Percentiles rank a stretch among this genome's conserved stretches.
Conservation (phyloP, 495 filamentous ascomycete genomes). For the Aspergillus cristatus region DNA sequence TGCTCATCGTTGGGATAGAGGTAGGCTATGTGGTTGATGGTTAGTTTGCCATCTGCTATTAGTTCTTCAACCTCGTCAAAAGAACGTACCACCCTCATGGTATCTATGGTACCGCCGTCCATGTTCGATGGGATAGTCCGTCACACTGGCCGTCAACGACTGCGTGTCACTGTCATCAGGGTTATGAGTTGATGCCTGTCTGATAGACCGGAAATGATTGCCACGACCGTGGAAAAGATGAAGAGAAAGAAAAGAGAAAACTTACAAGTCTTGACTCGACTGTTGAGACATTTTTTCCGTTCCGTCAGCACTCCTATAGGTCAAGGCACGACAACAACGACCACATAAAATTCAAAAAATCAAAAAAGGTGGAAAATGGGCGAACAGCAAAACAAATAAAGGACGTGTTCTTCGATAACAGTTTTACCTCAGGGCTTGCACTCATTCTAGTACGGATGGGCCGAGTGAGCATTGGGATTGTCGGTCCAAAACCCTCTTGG, state of each 20-base stretch:
- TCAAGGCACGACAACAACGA: neutral
- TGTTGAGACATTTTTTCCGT: slow-evolving; percentile 15
- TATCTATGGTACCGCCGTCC: slow-evolving; percentile 49
- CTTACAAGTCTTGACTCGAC: slow-evolving; percentile 15
- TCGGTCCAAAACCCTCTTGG: slow-evolving; percentile 1
- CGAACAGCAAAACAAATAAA: neutral
- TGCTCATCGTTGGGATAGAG: slow-evolving; percentile 50
- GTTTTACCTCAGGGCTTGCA: slow-evolving; percentile 11
- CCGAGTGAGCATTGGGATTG: slow-evolving; percentile 6
- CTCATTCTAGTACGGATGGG: slow-evolving; percentile 6
- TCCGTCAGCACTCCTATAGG: slow-evolving; percentile 13
- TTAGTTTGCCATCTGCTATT: neutral
- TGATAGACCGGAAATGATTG: neutral
- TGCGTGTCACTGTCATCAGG: slow-evolving; percentile 31
- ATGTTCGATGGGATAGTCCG: slow-evolving; percentile 45
- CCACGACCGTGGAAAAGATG: neutral
- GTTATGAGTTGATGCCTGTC: slow-evolving; percentile 6
- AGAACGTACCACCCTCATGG: slow-evolving; percentile 46
- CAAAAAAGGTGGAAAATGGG: neutral
- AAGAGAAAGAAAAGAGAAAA: slow-evolving; percentile 1
- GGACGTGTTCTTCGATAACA: slow-evolving; percentile 1
- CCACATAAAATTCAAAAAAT: too few relatives aligned
- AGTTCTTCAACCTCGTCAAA: neutral
- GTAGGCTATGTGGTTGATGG: slow-evolving; percentile 25
- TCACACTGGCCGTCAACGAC: slow-evolving; percentile 42